Evolutionary conservation across 306 rosid genomes (phyloP).

Genomic region (Prosopis cineraria): DNA sequence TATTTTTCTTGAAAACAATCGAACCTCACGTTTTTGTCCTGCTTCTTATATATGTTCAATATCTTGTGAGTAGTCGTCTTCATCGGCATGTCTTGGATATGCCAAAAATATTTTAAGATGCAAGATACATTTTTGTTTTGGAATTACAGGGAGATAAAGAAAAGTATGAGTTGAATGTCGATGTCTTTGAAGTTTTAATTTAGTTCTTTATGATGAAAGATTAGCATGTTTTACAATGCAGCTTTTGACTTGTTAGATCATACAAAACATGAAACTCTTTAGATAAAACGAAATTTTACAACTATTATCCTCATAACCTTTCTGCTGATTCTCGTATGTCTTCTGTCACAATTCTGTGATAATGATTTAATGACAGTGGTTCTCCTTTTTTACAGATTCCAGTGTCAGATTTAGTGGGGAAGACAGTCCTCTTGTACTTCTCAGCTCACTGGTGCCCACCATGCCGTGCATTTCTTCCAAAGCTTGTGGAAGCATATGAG

Average conservation of each 20-base stretch:
- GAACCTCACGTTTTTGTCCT: background rate
- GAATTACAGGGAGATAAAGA: too few species aligned
- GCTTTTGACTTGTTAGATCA: too few species aligned
- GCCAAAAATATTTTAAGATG: too few species aligned
- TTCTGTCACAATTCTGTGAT: too few species aligned
- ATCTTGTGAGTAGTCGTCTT: background rate
- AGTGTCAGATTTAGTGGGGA: slow-evolving; percentile 66
- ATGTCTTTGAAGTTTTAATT: background rate
- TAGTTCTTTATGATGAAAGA: too few species aligned
- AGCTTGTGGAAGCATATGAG: slow-evolving; percentile 58
- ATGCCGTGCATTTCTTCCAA: slow-evolving; percentile 76
- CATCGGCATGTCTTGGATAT: background rate
- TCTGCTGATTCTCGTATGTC: background rate
- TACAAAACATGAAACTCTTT: too few species aligned
- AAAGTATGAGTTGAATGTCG: too few species aligned
- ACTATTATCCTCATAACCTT: too few species aligned
- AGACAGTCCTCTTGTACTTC: slow-evolving; percentile 75
- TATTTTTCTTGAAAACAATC: slow-evolving; percentile 19
- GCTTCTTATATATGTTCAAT: background rate
- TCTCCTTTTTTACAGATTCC: background rate
- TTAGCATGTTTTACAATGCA: too few species aligned
- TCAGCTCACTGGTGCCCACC: slow-evolving; percentile 89
- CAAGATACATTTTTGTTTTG: too few species aligned
- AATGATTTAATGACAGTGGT: too few species aligned
- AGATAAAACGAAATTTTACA: too few species aligned